These are phyloP conservation scores for Ilyonectria sp. DNA, from an alignment of 2,329 filamentous ascomycete species.

Conservation along the genomic window DNA sequence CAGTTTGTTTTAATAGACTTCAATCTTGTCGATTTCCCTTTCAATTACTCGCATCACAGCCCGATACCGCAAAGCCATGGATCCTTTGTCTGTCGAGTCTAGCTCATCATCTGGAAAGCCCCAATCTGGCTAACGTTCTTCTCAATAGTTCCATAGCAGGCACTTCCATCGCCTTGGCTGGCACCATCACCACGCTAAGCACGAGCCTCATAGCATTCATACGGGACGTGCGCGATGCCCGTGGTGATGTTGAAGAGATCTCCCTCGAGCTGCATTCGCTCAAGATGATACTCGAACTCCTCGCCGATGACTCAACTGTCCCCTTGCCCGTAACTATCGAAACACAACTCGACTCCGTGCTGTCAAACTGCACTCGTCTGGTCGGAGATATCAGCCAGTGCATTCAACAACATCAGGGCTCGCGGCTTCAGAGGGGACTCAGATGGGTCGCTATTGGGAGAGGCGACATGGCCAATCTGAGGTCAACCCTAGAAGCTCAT, in stretches of 20 bases:
- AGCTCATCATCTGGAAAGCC: background rate
- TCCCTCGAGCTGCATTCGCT: background rate
- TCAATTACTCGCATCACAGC: too few species aligned
- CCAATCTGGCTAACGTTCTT: background rate
- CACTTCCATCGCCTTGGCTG: constrained; percentile 1
- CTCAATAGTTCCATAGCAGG: background rate
- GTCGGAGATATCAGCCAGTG: background rate
- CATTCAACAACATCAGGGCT: background rate
- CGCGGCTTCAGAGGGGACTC: background rate
- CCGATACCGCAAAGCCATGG: background rate
- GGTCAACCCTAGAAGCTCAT: constrained; percentile 1
- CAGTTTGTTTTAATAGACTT: too few species aligned
- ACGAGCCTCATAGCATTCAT: background rate
- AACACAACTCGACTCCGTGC: background rate
- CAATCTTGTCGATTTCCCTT: too few species aligned
- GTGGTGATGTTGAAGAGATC: background rate
- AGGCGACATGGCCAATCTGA: background rate
- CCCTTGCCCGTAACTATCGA: background rate
- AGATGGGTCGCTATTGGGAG: background rate
- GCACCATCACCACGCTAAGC: background rate
- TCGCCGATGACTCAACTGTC: background rate
- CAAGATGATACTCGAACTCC: background rate
- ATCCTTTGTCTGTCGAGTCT: background rate
- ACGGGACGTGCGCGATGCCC: constrained; percentile 1
- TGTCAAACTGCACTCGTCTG: background rate